Percentiles rank a stretch among this genome's conserved stretches.
These are phyloP conservation scores for Talaromyces sp. DNA, from an alignment of 2,329 filamentous ascomycete genomes.

Conservation along the genomic window DNA sequence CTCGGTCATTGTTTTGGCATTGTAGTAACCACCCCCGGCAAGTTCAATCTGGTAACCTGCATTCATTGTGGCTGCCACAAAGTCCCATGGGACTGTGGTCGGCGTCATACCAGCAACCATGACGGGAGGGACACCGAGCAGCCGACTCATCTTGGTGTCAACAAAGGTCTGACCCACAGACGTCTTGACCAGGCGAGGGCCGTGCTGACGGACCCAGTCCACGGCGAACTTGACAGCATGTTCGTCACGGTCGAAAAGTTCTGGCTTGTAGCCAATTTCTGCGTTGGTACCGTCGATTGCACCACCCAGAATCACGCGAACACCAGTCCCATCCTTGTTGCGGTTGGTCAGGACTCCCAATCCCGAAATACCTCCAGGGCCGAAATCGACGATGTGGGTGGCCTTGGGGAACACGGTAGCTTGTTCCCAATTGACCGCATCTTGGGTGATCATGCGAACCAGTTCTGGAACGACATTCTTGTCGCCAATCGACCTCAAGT, in stretches of 20 bases:
- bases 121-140: slow-evolving; percentile 77
- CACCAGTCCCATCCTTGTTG: slow-evolving; percentile 97
- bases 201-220: slow-evolving; percentile 97
- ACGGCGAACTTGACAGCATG: slow-evolving; percentile 91
- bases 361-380: slow-evolving; percentile 92
- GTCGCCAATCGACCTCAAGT: slow-evolving; percentile 64
- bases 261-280: slow-evolving; percentile 95
- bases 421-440: slow-evolving; percentile 93
- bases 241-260: slow-evolving; percentile 94
- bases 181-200: slow-evolving; percentile 84
- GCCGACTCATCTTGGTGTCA: slow-evolving; percentile 90
- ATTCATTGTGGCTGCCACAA: slow-evolving; percentile 87
- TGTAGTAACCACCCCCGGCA: slow-evolving; percentile 84
- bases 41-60: slow-evolving; percentile 92
- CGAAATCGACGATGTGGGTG: slow-evolving; percentile 94
- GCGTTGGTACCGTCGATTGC: slow-evolving; percentile 83
- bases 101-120: slow-evolving; percentile 95
- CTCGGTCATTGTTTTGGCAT: slow-evolving; percentile 72
- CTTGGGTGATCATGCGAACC: slow-evolving; percentile 87
- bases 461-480: slow-evolving; percentile 81
- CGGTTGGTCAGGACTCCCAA: slow-evolving; percentile 94
- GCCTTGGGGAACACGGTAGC: slow-evolving; percentile 86
- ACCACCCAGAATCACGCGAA: slow-evolving; percentile 91
- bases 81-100: slow-evolving; percentile 82
- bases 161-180: slow-evolving; percentile 85